Percentiles rank a stretch among this genome's conserved stretches.
Conservation (phyloP, 768 basidiomycete species). For the Phanerochaete sordida region DNA sequence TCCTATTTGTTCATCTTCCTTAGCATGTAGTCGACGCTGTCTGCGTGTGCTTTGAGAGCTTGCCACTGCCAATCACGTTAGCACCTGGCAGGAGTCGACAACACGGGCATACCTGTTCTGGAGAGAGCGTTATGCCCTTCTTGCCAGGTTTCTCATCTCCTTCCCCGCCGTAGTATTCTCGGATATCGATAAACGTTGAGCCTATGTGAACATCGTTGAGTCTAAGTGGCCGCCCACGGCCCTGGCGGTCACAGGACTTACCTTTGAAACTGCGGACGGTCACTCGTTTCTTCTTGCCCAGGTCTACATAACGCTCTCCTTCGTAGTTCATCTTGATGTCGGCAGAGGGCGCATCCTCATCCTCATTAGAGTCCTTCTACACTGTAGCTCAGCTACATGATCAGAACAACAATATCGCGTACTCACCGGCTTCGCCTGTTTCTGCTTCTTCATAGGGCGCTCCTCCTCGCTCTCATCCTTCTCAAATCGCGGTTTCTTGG, state of each 20-base stretch:
- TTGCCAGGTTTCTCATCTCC: conserved; percentile 71
- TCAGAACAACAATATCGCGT: neutral
- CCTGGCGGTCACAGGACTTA: conserved; percentile 7
- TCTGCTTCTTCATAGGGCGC: conserved; percentile 12
- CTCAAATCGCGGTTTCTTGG: conserved; percentile 7
- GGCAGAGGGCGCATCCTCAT: neutral
- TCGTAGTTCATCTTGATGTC: conserved; percentile 1
- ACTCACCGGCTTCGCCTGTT: neutral
- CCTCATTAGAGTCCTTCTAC: neutral
- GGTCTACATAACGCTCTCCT: conserved; percentile 54
- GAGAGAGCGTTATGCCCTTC: conserved; percentile 68
- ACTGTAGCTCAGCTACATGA: too few relatives aligned
- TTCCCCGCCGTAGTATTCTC: conserved; percentile 61
- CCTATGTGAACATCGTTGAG: conserved; percentile 31
- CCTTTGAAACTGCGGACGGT: conserved; percentile 52
- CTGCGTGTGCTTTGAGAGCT: conserved; percentile 39
- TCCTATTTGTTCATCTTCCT: conserved; percentile 23
- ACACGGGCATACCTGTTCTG: conserved; percentile 53
- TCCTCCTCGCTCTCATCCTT: conserved; percentile 6
- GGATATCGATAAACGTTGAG: conserved; percentile 59
- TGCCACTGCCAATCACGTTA: conserved; percentile 47
- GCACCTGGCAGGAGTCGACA: neutral
- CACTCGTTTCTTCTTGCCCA: conserved; percentile 71
- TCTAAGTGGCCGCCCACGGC: neutral
- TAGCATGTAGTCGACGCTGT: conserved; percentile 52